These are phyloP conservation scores for Candida palmyrensis DNA, from an alignment of 805 yeast genomes.

Conservation along the genomic window DNA sequence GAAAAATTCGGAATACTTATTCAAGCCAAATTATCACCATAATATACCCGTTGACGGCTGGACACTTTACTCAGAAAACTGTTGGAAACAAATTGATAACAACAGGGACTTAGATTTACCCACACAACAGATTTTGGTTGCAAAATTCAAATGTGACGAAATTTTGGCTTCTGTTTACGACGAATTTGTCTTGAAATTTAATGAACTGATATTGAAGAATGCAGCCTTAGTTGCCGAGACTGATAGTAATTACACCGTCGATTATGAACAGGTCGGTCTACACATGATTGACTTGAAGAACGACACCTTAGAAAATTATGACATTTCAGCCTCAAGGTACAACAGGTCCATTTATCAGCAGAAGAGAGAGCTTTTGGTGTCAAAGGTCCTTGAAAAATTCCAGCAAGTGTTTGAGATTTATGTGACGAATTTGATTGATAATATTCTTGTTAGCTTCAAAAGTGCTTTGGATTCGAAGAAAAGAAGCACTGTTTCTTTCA, in stretches of 20 bases:
- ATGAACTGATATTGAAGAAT: constrained; percentile 10
- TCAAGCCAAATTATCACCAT: constrained; percentile 73
- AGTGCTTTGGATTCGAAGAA: background rate
- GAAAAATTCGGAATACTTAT: constrained; percentile 35
- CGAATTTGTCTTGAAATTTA: constrained; percentile 20
- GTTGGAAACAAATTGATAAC: constrained; percentile 91
- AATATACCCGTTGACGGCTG: constrained; percentile 93
- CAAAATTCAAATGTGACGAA: constrained; percentile 92
- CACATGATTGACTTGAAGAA: constrained; percentile 39
- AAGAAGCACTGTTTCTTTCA: constrained; percentile 1
- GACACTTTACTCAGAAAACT: constrained; percentile 82
- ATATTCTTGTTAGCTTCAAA: background rate
- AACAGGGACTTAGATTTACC: constrained; percentile 95
- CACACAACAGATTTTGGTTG: constrained; percentile 92
- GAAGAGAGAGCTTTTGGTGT: constrained; percentile 46
- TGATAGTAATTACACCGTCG: constrained; percentile 17
- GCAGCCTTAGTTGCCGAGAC: constrained; percentile 5
- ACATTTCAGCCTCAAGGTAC: constrained; percentile 73
- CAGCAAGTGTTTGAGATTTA: constrained; percentile 8
- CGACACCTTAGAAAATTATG: constrained; percentile 50
- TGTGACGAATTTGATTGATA: background rate
- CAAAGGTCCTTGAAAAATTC: constrained; percentile 34
- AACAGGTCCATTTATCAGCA: constrained; percentile 59
- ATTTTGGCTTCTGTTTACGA: constrained; percentile 44
- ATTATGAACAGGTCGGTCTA: constrained; percentile 44